These are phyloP conservation scores for Penicillium sp. DNA, from an alignment of 2,329 filamentous ascomycete genomes.

Conservation along the genomic window DNA sequence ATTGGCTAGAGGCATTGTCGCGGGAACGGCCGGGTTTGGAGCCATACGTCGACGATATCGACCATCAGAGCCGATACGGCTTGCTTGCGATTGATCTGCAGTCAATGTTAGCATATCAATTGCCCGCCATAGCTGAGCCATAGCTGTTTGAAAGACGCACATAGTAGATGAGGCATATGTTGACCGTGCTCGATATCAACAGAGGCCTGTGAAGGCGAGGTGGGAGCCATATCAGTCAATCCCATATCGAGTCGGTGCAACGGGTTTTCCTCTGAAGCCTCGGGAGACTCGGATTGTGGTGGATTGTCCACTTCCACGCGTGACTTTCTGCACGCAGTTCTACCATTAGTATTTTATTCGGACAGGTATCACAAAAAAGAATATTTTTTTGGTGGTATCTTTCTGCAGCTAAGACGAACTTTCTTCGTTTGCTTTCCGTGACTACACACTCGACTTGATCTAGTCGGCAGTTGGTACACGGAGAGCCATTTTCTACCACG, in stretches of 20 bases:
- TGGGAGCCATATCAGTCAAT: constrained; percentile 36
- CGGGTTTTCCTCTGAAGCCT: constrained; percentile 39
- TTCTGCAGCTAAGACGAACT: constrained; percentile 35
- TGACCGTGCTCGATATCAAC: constrained; percentile 55
- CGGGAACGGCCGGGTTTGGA: constrained; percentile 46
- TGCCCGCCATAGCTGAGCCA: neutral
- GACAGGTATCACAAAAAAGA: neutral
- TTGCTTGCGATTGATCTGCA: constrained; percentile 38
- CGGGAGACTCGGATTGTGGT: constrained; percentile 38
- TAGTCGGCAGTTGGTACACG: constrained; percentile 81
- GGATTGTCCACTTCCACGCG: constrained; percentile 43
- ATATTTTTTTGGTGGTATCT: neutral
- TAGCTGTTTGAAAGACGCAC: constrained; percentile 54
- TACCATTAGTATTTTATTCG: constrained; percentile 16
- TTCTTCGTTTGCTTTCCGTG: constrained; percentile 79
- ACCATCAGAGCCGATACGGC: constrained; percentile 54
- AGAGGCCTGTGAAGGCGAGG: constrained; percentile 51
- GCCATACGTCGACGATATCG: constrained; percentile 50
- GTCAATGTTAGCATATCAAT: neutral
- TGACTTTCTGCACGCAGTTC: constrained; percentile 40
- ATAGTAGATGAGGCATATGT: constrained; percentile 68
- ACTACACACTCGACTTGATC: constrained; percentile 61
- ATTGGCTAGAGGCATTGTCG: constrained; percentile 41
- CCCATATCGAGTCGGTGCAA: constrained; percentile 36
- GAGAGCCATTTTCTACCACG: constrained; percentile 82